A percentile compares a stretch with the other conserved stretches of the same genome.
phyloP scores from a whole-genome alignment of 1,139 yeast species.

The Scheffersomyces stambukii region DNA sequence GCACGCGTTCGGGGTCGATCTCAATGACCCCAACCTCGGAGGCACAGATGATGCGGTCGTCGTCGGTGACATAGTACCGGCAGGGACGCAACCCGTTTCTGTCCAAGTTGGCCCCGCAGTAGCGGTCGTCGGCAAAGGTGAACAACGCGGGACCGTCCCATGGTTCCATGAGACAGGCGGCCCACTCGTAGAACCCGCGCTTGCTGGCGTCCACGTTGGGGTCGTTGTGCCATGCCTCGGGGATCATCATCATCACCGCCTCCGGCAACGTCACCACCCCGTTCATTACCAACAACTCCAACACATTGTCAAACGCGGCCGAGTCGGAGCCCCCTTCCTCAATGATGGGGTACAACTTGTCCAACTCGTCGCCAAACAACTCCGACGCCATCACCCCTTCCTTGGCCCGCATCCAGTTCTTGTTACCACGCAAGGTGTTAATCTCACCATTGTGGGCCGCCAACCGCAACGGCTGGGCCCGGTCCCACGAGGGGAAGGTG shows the following conservation, averaged over 20 bases:
- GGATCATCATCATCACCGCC: slow-evolving; percentile 95
- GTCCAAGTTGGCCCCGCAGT: slow-evolving; percentile 97
- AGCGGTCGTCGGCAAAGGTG: slow-evolving; percentile 95
- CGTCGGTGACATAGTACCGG: slow-evolving; percentile 92
- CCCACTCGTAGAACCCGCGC: slow-evolving; percentile 97
- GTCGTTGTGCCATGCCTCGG: slow-evolving; percentile 98
- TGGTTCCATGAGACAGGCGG: slow-evolving; percentile 98
- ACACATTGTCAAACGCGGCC: slow-evolving; percentile 96
- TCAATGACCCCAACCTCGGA: slow-evolving; percentile 97
- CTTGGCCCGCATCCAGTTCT: slow-evolving; percentile 98
- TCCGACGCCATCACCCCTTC: slow-evolving; percentile 93
- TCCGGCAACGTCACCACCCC: slow-evolving; percentile 93
- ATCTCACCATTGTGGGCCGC: slow-evolving; percentile 99
- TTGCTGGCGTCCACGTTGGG: slow-evolving; percentile 81
- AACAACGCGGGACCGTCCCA: slow-evolving; percentile 99
- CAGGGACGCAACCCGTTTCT: slow-evolving; percentile 98
- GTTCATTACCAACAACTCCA: slow-evolving; percentile 85
- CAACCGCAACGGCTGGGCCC: slow-evolving; percentile 97
- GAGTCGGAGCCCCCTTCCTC: slow-evolving; percentile 99
- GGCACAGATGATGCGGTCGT: slow-evolving; percentile 95
- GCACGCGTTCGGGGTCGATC: slow-evolving; percentile 75
- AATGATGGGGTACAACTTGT: slow-evolving; percentile 86
- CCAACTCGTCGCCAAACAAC: slow-evolving; percentile 87
- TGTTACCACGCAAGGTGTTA: slow-evolving; percentile 94
- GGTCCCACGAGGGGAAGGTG: slow-evolving; percentile 98